Base-by-base conservation (phyloP, 805 yeast genomes). In the Hanseniaspora valbyensis region DNA sequence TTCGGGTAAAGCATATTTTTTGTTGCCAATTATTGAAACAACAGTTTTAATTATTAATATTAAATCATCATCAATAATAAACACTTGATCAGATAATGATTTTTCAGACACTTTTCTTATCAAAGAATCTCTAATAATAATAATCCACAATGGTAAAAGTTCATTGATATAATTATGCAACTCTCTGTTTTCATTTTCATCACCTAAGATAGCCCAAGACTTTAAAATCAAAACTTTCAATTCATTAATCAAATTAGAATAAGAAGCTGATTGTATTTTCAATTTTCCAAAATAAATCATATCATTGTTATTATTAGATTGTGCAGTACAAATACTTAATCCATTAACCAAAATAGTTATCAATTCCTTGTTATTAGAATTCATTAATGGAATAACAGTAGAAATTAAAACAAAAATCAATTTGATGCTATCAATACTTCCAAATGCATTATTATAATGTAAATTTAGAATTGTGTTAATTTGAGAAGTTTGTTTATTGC, bases 61-160 rank as follows among this genome's bases (percentile, higher is more conserved):
- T 32, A 39, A 39, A 39, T 39, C 42, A n/a, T 24, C 42, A 9
- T 39, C 42, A n/a, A 39, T n/a, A 5, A 39, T 21, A 25, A 39
- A 26, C 7, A 39, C 24, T 4, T 29, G 28, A 13, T 37, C 50
- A 6, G 39, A 29, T 42, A 65, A 62, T 37, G 67, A 70, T 44
- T 69, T 72, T 58, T 81, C 60, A 57, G 78, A 71, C 0, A 95
- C 82, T 59, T 73, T 84, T 52, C 89, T 95, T 46, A 84, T 73
- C 52, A 92, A 63, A n/a, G 42, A 39, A 26, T 39, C 42, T 25
- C 42, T 24, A 14, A 39, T 39, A 0, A 83, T 72, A 4, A 81
- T 67, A 4, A 85, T 73, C 97, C 97, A 92, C 48, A 87, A 65
- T 0, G 95, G 84, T 0, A 78, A 74, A 51, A 92, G 70, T 18